Evolutionary conservation across 371 early-diverging fungal genomes (phyloP).

Genomic region (Cokeromyces recurvatus): DNA sequence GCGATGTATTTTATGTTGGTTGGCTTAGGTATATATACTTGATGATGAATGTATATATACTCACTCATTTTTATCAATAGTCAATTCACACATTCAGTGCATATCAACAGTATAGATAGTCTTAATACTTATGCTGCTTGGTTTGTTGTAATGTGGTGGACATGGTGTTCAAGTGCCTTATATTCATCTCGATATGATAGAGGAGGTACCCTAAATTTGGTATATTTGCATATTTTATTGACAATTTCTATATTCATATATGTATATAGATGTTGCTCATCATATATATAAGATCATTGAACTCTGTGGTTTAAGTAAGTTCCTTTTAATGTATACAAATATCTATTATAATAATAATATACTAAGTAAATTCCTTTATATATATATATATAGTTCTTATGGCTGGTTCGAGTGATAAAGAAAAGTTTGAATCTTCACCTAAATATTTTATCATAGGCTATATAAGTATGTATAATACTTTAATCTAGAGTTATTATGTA

Average conservation of each 20-base stretch:
- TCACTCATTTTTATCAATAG: constrained; percentile 10
- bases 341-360: too few relatives aligned
- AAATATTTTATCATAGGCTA: constrained; percentile 43
- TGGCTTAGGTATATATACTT: constrained; percentile 26
- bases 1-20: constrained; percentile 49
- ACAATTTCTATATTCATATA: too few relatives aligned
- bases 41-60: too few relatives aligned
- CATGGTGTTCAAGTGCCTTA: constrained; percentile 54
- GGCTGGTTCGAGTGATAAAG: constrained; percentile 35
- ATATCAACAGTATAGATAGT: constrained; percentile 27
- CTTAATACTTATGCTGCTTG: constrained; percentile 46
- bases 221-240: too few relatives aligned
- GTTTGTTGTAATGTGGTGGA: constrained; percentile 62
- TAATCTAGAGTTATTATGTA: too few relatives aligned
- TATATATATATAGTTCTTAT: constrained; percentile 28
- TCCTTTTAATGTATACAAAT: not conserved
- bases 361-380: too few relatives aligned
- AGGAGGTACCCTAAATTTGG: too few relatives aligned
- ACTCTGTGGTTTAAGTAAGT: constrained; percentile 36
- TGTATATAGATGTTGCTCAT: constrained; percentile 41
- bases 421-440: constrained; percentile 19
- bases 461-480: constrained; percentile 41
- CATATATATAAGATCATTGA: constrained; percentile 46
- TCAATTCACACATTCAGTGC: constrained; percentile 50
- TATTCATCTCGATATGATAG: constrained; percentile 44